phyloP scores from a whole-genome alignment of 2,329 filamentous ascomycete genomes.

The Paradendryphiella salina region DNA sequence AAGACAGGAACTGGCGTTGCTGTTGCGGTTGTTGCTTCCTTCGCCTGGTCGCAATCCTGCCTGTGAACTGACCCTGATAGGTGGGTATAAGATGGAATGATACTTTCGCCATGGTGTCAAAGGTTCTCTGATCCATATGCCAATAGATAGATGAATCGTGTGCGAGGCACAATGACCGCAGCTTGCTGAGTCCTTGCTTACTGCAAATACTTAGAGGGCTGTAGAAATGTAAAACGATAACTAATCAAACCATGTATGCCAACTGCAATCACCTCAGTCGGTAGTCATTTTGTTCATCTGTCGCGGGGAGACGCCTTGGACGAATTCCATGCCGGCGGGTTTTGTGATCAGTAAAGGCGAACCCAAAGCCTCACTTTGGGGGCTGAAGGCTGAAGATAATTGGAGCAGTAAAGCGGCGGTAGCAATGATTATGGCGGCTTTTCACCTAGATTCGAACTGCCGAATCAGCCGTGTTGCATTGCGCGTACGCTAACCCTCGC shows the following conservation, averaged over 20 bases:
- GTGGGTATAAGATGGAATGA: slow-evolving; percentile 19
- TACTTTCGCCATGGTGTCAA: slow-evolving; percentile 9
- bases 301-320: slow-evolving; percentile 2
- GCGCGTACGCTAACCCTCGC: slow-evolving; percentile 28
- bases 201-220: not conserved
- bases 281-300: not conserved
- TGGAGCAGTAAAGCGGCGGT: slow-evolving; percentile 23
- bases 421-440: slow-evolving; percentile 20
- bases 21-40: slow-evolving; percentile 48
- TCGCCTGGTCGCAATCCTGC: slow-evolving; percentile 19
- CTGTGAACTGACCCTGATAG: slow-evolving; percentile 13
- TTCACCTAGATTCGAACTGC: slow-evolving; percentile 27
- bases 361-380: slow-evolving; percentile 36
- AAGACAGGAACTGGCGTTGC: slow-evolving; percentile 52
- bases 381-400: slow-evolving; percentile 11
- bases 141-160: too few relatives aligned
- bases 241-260: not conserved
- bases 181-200: not conserved
- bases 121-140: too few relatives aligned
- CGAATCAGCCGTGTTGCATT: slow-evolving; percentile 36
- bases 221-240: not conserved
- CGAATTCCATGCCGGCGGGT: not conserved
- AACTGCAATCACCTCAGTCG: not conserved
- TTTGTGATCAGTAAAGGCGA: slow-evolving; percentile 23
- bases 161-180: too few relatives aligned